These are phyloP conservation scores for Spiromastix sp. DNA, from an alignment of 2,329 filamentous ascomycete genomes.

Conservation along the genomic window DNA sequence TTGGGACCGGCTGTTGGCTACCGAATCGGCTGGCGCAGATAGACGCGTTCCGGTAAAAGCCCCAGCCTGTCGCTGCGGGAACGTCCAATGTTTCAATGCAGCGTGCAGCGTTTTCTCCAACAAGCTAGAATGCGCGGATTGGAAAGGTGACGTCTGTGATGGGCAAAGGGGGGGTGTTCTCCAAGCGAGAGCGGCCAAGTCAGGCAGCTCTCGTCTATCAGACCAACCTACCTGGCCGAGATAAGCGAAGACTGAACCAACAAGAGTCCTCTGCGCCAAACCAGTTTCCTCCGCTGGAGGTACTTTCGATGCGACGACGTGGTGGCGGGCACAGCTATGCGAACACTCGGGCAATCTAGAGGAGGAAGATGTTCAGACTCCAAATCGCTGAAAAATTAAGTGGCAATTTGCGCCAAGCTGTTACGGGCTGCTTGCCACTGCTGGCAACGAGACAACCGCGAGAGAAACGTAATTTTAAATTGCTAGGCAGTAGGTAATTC, in stretches of 20 bases:
- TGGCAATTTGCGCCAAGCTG: conserved; percentile 9
- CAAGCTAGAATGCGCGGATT: no score
- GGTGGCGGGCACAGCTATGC: background rate
- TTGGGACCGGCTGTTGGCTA: no score
- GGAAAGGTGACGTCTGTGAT: background rate
- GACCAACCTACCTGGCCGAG: conserved; percentile 5
- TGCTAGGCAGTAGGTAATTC: no score
- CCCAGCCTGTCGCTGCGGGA: no score
- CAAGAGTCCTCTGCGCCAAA: background rate
- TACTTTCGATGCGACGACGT: background rate
- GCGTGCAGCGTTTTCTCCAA: no score
- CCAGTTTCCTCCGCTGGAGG: background rate
- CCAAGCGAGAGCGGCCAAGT: background rate
- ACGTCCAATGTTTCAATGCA: background rate
- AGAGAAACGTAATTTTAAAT: background rate
- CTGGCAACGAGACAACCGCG: background rate
- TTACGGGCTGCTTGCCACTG: background rate
- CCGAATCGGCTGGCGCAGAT: no score
- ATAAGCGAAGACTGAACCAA: conserved; percentile 4
- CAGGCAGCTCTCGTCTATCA: background rate
- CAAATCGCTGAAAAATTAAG: conserved; percentile 4
- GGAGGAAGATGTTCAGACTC: no score
- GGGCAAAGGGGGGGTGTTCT: background rate
- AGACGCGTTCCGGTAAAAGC: no score
- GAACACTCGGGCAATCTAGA: no score